Conservation (phyloP, 2,329 filamentous ascomycete genomes). For the Penicillium verrucosum region DNA sequence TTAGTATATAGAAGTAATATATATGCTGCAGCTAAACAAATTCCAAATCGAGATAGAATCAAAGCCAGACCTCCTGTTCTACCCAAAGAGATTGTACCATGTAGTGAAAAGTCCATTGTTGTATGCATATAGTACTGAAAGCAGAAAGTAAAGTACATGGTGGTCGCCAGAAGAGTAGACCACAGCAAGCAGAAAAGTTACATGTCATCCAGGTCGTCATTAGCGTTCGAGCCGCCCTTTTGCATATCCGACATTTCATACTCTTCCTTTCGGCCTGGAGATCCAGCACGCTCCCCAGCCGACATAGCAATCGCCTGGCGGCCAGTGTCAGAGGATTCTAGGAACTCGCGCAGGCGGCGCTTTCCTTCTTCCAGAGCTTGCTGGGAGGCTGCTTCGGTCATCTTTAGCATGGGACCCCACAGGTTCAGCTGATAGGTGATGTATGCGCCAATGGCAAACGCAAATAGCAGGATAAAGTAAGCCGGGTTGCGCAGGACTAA, state of each 20-base stretch:
- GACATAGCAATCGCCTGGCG: constrained; percentile 79
- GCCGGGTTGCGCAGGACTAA: constrained; percentile 88
- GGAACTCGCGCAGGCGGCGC: constrained; percentile 82
- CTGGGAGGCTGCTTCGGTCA: constrained; percentile 81
- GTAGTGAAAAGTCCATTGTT: neutral
- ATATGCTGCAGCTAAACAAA: no score
- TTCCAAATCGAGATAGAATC: no score
- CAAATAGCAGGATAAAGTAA: constrained; percentile 83
- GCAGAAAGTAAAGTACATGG: constrained; percentile 16
- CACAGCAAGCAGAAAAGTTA: constrained; percentile 21
- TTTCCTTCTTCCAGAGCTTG: constrained; percentile 92
- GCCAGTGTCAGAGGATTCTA: constrained; percentile 82
- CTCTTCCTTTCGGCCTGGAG: constrained; percentile 45
- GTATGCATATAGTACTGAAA: constrained; percentile 10
- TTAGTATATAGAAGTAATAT: no score
- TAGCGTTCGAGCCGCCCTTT: constrained; percentile 22
- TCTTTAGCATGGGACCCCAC: constrained; percentile 92
- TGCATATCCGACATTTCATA: constrained; percentile 54
- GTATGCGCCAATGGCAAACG: constrained; percentile 74
- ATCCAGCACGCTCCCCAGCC: constrained; percentile 37
- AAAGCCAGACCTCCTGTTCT: neutral
- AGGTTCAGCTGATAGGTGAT: constrained; percentile 91
- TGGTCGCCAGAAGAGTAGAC: constrained; percentile 5
- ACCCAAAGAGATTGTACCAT: neutral
- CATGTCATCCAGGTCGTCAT: constrained; percentile 37